A percentile compares a stretch with the other conserved stretches of the same genome.
Evolutionary conservation across 2,329 filamentous ascomycete genomes (phyloP).

Genomic region (Aspergillus fumigatiaffinis): DNA sequence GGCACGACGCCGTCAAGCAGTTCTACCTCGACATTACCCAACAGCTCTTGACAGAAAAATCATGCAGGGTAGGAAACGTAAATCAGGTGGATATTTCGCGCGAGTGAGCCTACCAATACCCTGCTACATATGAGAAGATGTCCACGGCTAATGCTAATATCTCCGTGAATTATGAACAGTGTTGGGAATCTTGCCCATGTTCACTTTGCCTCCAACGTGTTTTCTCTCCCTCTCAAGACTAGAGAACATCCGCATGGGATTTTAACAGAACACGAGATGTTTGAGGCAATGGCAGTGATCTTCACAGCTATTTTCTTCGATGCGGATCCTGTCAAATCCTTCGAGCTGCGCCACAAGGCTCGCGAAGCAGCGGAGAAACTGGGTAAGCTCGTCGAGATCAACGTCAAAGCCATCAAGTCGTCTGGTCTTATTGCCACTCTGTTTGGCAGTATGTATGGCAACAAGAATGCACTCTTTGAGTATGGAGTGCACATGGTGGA

Average conservation of each 20-base stretch:
- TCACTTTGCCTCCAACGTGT: conserved; percentile 53
- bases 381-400: conserved; percentile 58
- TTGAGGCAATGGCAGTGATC: conserved; percentile 60
- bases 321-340: conserved; percentile 63
- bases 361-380: conserved; percentile 57
- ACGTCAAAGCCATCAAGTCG: conserved; percentile 58
- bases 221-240: conserved; percentile 54
- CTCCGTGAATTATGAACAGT: conserved; percentile 12
- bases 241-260: conserved; percentile 48
- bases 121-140: background rate
- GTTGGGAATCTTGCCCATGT: conserved; percentile 53
- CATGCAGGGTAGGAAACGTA: conserved; percentile 58
- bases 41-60: conserved; percentile 61
- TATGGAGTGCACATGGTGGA: conserved; percentile 66
- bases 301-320: conserved; percentile 65
- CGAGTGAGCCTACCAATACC: conserved; percentile 37
- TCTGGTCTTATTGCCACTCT: conserved; percentile 54
- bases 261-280: conserved; percentile 56
- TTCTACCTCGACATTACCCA: conserved; percentile 64
- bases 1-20: conserved; percentile 58
- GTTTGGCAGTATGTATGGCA: conserved; percentile 45
- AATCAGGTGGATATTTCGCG: conserved; percentile 67
- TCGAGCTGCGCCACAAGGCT: conserved; percentile 57
- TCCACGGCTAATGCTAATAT: background rate
- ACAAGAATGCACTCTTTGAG: conserved; percentile 54